Base-by-base conservation (phyloP, 495 filamentous ascomycete species). In the Neurospora sp. region DNA sequence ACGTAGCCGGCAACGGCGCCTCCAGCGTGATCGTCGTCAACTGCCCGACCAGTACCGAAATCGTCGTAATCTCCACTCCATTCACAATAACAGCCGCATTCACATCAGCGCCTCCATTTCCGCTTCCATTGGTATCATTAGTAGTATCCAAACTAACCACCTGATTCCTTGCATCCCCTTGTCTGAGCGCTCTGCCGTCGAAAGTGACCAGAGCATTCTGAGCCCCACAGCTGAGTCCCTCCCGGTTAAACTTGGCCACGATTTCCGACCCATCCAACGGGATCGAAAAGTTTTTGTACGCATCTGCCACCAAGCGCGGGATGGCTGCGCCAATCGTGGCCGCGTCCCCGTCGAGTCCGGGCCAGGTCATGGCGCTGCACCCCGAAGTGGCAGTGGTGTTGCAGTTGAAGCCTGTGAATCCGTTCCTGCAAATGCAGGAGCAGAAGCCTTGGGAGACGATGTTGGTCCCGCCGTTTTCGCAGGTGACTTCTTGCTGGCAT, bases 191-290 rank as follows among this genome's bases (percentile, higher is more conserved):
- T 69, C 81, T 74, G 4, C 90, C 88, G 71, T 90, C 86, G 76
- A 99, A 96, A 0, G 92, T 91, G 8, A 98, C 90, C 27, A 99
- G 87, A 0, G 92, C 89, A 74, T 98, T 98, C 81, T 97, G 89
- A 0, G 89, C 87, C 1, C 86, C 88, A 81, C 96, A 99, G 68
- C 89, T 90, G 40, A 96, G 84, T 72, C 90, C 90, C 41, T 84
- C 89, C 47, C 86, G 81, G 77, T 90, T 93, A 81, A 99, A 94
- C 68, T 93, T 86, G 1, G 90, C 87, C 73, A 97, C 85, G 74
- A 98, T 84, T 8, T 85, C 84, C 5, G 86, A 83, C 8, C 85
- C 81, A 73, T 90, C 85, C 4, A 99, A 87, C 2, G 89, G 86
- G 69, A 99, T 90, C 41, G 89, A 90, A 79, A 92, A 99, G 71